These are phyloP conservation scores for Phellinidium pouzarii DNA, from an alignment of 1,284 basidiomycete genomes.

Conservation along the genomic window DNA sequence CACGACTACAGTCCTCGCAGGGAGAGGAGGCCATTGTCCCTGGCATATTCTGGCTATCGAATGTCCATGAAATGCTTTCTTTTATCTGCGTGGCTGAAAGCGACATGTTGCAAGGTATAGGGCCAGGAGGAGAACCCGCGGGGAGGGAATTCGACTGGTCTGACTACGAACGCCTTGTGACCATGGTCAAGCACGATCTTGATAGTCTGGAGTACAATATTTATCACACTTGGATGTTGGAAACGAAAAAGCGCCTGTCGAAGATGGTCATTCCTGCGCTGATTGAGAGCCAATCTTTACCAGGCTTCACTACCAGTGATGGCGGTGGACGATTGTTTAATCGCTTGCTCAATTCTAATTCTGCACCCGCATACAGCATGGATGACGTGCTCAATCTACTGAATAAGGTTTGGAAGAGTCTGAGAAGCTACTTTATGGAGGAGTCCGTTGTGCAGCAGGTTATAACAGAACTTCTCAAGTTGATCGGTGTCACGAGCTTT, in stretches of 20 bases:
- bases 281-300: conserved; percentile 95
- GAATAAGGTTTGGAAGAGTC: conserved; percentile 97
- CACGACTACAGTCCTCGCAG: conserved; percentile 61
- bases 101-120: conserved; percentile 97
- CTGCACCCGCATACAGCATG: conserved; percentile 92
- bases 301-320: conserved; percentile 96
- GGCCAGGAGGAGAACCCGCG: conserved; percentile 88
- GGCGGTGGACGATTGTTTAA: conserved; percentile 91
- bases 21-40: conserved; percentile 95
- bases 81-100: conserved; percentile 98
- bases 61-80: conserved; percentile 99
- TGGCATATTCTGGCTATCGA: conserved; percentile 98
- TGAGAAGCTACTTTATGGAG: conserved; percentile 99
- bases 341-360: conserved; percentile 81
- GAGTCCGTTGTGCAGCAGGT: conserved; percentile 97
- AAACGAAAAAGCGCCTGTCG: conserved; percentile 92
- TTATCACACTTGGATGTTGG: conserved; percentile 99
- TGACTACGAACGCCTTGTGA: conserved; percentile 93
- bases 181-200: conserved; percentile 97
- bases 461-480: conserved; percentile 90
- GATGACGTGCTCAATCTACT: conserved; percentile 96
- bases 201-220: conserved; percentile 99
- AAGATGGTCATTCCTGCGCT: conserved; percentile 99
- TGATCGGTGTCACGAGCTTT: conserved; percentile 96
- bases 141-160: conserved; percentile 95